phyloP scores from a whole-genome alignment of 2,329 filamentous ascomycete species.

The Botrytis pseudocinerea region DNA sequence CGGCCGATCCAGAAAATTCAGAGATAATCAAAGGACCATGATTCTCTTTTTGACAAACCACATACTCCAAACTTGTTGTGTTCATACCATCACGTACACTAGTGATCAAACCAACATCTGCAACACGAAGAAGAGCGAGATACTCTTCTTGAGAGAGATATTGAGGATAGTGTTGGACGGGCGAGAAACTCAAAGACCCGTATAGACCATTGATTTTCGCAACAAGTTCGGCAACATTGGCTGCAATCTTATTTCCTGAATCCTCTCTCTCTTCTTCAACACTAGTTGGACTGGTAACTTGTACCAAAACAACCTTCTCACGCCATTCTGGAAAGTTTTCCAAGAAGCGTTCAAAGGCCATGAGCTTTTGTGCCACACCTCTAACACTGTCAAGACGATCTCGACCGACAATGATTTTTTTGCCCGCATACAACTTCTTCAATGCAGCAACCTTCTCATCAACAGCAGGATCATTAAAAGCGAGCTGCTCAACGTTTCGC shows the following conservation, averaged over 20 bases:
- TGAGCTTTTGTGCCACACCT: slow-evolving; percentile 92
- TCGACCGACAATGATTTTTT: slow-evolving; percentile 92
- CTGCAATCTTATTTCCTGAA: slow-evolving; percentile 76
- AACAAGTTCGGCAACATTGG: slow-evolving; percentile 86
- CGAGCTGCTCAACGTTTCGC: slow-evolving; percentile 71
- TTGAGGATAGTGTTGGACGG: slow-evolving; percentile 92
- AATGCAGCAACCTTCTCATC: slow-evolving; percentile 72
- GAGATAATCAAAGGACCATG: slow-evolving; percentile 90
- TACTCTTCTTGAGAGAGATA: slow-evolving; percentile 90
- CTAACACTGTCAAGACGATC: slow-evolving; percentile 92
- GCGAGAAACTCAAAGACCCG: slow-evolving; percentile 83
- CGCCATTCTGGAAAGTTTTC: slow-evolving; percentile 90
- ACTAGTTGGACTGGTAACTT: slow-evolving; percentile 86
- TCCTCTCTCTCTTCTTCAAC: slow-evolving; percentile 78
- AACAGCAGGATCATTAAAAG: slow-evolving; percentile 69
- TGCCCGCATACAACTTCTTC: slow-evolving; percentile 76
- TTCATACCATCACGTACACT: slow-evolving; percentile 98
- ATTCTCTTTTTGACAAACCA: slow-evolving; percentile 85
- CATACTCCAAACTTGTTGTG: slow-evolving; percentile 92
- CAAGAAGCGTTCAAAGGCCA: slow-evolving; percentile 90
- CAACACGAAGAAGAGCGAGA: slow-evolving; percentile 86
- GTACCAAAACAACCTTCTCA: slow-evolving; percentile 88
- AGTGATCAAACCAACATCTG: slow-evolving; percentile 90
- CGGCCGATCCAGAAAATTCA: slow-evolving; percentile 93
- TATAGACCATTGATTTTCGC: slow-evolving; percentile 89